Base-by-base conservation (phyloP, 2,329 filamentous ascomycete genomes). In the Verticillium longisporum region DNA sequence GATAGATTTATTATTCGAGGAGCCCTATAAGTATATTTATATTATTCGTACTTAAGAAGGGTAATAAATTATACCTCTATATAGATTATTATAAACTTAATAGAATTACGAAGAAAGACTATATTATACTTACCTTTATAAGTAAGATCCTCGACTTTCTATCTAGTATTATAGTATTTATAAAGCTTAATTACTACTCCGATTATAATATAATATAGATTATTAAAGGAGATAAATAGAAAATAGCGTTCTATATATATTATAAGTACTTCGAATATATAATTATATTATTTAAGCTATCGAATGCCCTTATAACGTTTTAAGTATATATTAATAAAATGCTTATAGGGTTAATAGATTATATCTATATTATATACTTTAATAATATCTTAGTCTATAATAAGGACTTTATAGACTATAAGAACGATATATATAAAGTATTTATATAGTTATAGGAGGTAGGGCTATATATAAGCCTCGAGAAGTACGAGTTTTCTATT, bases 211-310 rank as follows among this genome's bases (percentile, higher is more conserved):
- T 66, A 1, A 70, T 77, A 1, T 34, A 64, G 10, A 75, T 77
- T 21, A 65, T 63, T 26, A 31, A 67, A 64, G 68, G 68, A 6
- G 60, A 77, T 38, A 65, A 75, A 62, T 74, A 63, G 66, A 74
- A 71, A 61, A 76, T 64, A 18, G 66, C 66, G 0, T 78, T 77
- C 60, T 31, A 60, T 18, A 75, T 66, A 1, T 58, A 67, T 32
- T 76, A 70, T 62, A 65, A 70, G 33, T 61, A 66, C 4, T 77
- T 65, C 61, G 59, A 78, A 62, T 77, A 69, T 45, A 54, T 69
- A 41, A 67, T 78, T 10, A 69, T 72, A 62, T 64, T 56, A 9
- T 72, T 73, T 65, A 63, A 58, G 21, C 55, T 72, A 55, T 66
- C 58, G 54, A 71, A 71, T 50, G 58, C 41, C 3, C 59, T 55